Evolutionary conservation across 2,329 filamentous ascomycete species (phyloP).

Genomic region (Biscogniauxia mediterranea): DNA sequence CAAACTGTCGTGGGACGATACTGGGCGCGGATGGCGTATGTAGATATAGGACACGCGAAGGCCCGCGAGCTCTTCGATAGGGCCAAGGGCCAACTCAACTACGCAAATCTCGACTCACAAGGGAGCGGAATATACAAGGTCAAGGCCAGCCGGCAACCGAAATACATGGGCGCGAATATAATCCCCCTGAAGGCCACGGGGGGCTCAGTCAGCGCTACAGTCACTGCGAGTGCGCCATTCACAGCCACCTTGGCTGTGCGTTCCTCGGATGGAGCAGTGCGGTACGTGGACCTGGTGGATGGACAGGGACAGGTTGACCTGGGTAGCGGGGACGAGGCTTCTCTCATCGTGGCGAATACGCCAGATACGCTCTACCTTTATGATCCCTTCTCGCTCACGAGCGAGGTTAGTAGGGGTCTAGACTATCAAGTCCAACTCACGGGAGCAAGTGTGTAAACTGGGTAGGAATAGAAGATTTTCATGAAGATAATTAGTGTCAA

Average conservation of each 20-base stretch:
- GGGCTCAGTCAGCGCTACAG: constrained; percentile 28
- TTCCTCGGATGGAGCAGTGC: constrained; percentile 29
- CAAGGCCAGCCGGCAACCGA: constrained; percentile 40
- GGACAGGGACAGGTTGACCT: constrained; percentile 36
- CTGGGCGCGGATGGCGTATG: constrained; percentile 53
- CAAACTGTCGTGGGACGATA: constrained; percentile 45
- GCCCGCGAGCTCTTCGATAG: constrained; percentile 38
- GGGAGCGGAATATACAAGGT: constrained; percentile 41
- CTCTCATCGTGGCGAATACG: constrained; percentile 48
- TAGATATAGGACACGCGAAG: constrained; percentile 46
- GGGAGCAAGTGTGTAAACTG: constrained; percentile 20
- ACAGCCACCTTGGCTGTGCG: constrained; percentile 42
- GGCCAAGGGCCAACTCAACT: constrained; percentile 38
- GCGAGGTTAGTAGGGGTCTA: constrained; percentile 37
- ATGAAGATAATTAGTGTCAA: neutral
- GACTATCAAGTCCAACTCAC: constrained; percentile 34
- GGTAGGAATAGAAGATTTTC: neutral
- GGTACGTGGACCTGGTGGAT: constrained; percentile 38
- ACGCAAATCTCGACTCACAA: constrained; percentile 40
- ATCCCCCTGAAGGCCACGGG: constrained; percentile 40
- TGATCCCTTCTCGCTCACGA: constrained; percentile 40
- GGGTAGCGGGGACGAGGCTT: constrained; percentile 41
- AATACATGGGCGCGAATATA: constrained; percentile 52
- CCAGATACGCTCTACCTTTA: constrained; percentile 42
- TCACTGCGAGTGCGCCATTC: constrained; percentile 37